These are phyloP conservation scores for Pholiota microspora DNA, from an alignment of 768 basidiomycete species.

Conservation along the genomic window DNA sequence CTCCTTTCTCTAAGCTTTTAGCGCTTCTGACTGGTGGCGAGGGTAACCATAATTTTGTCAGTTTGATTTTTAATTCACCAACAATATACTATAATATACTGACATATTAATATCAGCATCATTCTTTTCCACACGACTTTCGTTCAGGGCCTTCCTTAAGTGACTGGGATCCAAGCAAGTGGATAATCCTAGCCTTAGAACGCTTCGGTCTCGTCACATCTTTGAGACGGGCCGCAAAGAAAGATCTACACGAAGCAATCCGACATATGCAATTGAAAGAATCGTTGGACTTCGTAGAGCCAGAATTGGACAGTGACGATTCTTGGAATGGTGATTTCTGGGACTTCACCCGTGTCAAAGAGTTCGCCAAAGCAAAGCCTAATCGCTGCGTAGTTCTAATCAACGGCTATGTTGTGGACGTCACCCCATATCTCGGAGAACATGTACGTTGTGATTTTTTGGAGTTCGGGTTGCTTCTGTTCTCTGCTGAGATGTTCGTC, in stretches of 20 bases:
- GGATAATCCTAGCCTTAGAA: slow-evolving; percentile 61
- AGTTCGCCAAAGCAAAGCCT: slow-evolving; percentile 28
- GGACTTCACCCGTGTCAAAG: slow-evolving; percentile 33
- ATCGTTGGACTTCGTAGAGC: neutral
- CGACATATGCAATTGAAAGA: slow-evolving; percentile 47
- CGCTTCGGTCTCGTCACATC: slow-evolving; percentile 43
- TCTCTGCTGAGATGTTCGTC: slow-evolving; percentile 3
- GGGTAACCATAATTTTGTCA: slow-evolving; percentile 76
- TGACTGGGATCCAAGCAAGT: slow-evolving; percentile 84
- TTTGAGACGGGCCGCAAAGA: slow-evolving; percentile 46
- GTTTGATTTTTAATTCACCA: slow-evolving; percentile 18
- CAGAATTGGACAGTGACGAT: slow-evolving; percentile 19
- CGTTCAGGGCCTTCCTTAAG: slow-evolving; percentile 57
- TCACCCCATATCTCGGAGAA: slow-evolving; percentile 56
- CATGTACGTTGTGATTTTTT: slow-evolving; percentile 50
- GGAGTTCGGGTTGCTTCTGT: neutral
- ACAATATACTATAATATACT: no score
- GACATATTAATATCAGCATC: no score
- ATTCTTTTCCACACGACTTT: slow-evolving; percentile 78
- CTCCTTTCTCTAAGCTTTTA: slow-evolving; percentile 44
- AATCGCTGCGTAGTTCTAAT: slow-evolving; percentile 52
- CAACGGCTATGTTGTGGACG: slow-evolving; percentile 62
- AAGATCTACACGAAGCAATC: slow-evolving; percentile 48
- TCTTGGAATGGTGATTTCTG: slow-evolving; percentile 40
- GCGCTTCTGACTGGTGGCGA: slow-evolving; percentile 73